These are phyloP conservation scores for Cercospora zeina DNA, from an alignment of 2,329 filamentous ascomycete genomes.

Conservation along the genomic window DNA sequence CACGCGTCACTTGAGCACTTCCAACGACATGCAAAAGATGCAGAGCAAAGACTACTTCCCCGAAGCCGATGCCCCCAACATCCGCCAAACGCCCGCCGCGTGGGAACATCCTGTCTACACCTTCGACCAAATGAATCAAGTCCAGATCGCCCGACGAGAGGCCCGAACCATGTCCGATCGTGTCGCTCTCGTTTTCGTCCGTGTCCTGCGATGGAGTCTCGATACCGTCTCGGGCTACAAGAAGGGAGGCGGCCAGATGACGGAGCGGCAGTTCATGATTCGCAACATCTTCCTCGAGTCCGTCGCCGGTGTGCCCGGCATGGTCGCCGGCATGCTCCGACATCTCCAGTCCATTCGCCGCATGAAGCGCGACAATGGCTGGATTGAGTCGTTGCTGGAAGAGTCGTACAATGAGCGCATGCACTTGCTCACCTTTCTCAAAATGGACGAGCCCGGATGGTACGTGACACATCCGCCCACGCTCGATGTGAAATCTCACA, in stretches of 20 bases:
- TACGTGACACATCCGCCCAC: background rate
- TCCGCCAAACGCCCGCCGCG: conserved; percentile 50
- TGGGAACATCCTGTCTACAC: conserved; percentile 63
- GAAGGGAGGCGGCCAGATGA: conserved; percentile 62
- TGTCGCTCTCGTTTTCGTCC: conserved; percentile 74
- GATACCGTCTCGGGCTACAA: conserved; percentile 79
- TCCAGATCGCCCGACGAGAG: conserved; percentile 74
- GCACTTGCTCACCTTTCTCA: conserved; percentile 90
- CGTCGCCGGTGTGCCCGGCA: conserved; percentile 91
- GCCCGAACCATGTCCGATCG: conserved; percentile 73
- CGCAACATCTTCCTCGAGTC: conserved; percentile 84
- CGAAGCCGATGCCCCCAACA: conserved; percentile 46
- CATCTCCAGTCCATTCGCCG: conserved; percentile 81
- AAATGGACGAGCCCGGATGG: conserved; percentile 79
- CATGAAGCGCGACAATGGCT: conserved; percentile 92
- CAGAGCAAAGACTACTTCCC: conserved; percentile 50
- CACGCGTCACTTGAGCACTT: conserved; percentile 47
- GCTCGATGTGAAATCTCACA: background rate
- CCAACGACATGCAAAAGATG: conserved; percentile 36
- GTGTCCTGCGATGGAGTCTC: conserved; percentile 74
- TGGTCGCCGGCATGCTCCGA: conserved; percentile 92
- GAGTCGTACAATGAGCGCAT: conserved; percentile 60
- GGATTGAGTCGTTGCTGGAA: conserved; percentile 60
- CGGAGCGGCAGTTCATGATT: conserved; percentile 83
- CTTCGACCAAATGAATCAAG: conserved; percentile 71